Percentiles rank a stretch among this genome's conserved stretches.
Evolutionary conservation across 768 basidiomycete genomes (phyloP).

Genomic region (Boletus vermiculosoides): DNA sequence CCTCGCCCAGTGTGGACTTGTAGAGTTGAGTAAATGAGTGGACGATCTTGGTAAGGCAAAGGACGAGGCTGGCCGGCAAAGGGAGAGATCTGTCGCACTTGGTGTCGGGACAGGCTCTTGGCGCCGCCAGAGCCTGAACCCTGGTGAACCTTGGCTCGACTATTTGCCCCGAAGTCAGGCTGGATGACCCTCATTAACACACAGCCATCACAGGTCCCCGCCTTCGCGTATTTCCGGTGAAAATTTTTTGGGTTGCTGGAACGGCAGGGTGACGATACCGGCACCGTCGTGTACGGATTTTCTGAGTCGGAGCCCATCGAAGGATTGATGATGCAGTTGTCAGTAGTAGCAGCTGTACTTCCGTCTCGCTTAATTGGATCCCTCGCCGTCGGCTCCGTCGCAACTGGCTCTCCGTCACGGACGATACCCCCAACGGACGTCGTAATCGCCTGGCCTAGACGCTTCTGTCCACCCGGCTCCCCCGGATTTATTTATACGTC

Average conservation of each 20-base stretch:
- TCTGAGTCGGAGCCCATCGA: neutral
- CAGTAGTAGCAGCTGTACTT: constrained; percentile 5
- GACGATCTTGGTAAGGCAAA: constrained; percentile 20
- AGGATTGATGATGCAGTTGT: neutral
- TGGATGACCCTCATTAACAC: constrained; percentile 34
- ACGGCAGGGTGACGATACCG: constrained; percentile 20
- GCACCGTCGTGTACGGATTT: constrained; percentile 11
- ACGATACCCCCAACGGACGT: constrained; percentile 4
- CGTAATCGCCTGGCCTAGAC: constrained; percentile 17
- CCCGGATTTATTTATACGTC: constrained; percentile 15
- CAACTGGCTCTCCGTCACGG: neutral
- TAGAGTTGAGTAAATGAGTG: constrained; percentile 29
- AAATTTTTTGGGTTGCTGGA: constrained; percentile 30
- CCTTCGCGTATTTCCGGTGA: constrained; percentile 39
- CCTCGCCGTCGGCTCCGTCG: constrained; percentile 23
- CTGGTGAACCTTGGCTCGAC: constrained; percentile 29
- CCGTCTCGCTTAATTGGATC: constrained; percentile 12
- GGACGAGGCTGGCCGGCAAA: constrained; percentile 13
- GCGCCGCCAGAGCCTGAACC: constrained; percentile 32
- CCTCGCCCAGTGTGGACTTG: constrained; percentile 24
- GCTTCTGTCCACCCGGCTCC: constrained; percentile 12
- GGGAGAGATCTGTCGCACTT: constrained; percentile 16
- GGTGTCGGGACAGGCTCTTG: constrained; percentile 27
- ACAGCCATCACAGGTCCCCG: constrained; percentile 40
- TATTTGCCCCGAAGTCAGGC: constrained; percentile 35